Evolutionary conservation across 73 alveolate genomes (phyloP).

Genomic region (Tetrahymena borealis): DNA sequence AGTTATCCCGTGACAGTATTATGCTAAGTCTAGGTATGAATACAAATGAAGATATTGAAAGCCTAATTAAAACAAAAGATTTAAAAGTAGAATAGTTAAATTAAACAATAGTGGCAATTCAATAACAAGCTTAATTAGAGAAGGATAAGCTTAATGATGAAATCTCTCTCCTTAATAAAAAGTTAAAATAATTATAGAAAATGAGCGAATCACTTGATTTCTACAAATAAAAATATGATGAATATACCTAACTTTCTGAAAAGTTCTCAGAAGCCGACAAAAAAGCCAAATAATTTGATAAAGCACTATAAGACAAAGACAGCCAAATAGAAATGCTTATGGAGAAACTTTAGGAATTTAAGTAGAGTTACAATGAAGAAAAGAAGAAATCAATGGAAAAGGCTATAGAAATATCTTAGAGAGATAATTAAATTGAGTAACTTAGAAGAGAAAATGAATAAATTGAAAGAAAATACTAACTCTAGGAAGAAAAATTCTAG

Average conservation of each 20-base stretch:
- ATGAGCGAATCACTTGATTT: not conserved
- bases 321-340: not conserved
- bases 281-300: not conserved
- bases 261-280: not conserved
- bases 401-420: not conserved
- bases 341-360: not conserved
- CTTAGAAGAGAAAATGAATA: not conserved
- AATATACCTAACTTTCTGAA: not conserved
- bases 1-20: not conserved
- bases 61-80: not conserved
- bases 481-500: not conserved
- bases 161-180: not conserved
- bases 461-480: not conserved
- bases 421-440: not conserved
- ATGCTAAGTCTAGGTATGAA: not conserved
- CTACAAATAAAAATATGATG: not conserved
- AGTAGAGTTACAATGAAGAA: not conserved
- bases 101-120: not conserved
- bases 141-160: not conserved
- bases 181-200: not conserved
- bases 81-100: not conserved
- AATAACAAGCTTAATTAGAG: not conserved
- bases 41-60: not conserved
- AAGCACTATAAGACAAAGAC: not conserved
- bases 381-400: not conserved